Base-by-base conservation (phyloP, 345 rosid species). In the Dipteronia sinensis region DNA sequence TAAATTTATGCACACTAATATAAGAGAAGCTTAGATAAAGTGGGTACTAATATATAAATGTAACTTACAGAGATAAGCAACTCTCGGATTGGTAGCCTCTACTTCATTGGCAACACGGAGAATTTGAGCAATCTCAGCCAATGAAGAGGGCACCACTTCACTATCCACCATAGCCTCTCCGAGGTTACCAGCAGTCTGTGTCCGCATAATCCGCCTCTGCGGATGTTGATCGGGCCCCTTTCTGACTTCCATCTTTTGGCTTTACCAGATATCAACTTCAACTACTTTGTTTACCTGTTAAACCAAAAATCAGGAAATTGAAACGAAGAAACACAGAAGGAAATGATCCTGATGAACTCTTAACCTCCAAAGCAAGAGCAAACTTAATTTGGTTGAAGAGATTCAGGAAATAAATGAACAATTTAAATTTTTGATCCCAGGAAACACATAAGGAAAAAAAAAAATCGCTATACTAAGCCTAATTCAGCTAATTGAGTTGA, bases 21-120 rank as follows among this genome's bases (percentile, higher is more conserved):
- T 19, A 55, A 15, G 11, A 67, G 40, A 40, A 2, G 17, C 68
- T 10, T 59, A 38, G n/a, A 34, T 22, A 79, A 31, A 25, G 31
- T 58, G 64, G 64, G 11, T 10, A 55, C 61, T 17, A 59, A 25
- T 34, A 64, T 15, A n/a, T 31, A 61, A 69, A 13, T 34, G 76
- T 23, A 27, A 83, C 93, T 89, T 79, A 87, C 93, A 87, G 64
- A 89, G 78, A 84, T 89, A 89, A 76, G 90, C 90, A 82, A 89
- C 93, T 63, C 93, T 78, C 0, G 81, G 87, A 62, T 89, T 86
- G 83, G 83, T 81, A 72, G 85, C 66, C 83, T 89, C 93, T 42
- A 87, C 90, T 82, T 89, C 90, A 71, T 89, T 89, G 17, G 93
- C 90, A 67, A 89, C 93, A 55, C 93, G 90, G 70, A 89, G 90